Evolutionary conservation across 306 rosid species (phyloP).

Genomic region (Parietaria judaica): DNA sequence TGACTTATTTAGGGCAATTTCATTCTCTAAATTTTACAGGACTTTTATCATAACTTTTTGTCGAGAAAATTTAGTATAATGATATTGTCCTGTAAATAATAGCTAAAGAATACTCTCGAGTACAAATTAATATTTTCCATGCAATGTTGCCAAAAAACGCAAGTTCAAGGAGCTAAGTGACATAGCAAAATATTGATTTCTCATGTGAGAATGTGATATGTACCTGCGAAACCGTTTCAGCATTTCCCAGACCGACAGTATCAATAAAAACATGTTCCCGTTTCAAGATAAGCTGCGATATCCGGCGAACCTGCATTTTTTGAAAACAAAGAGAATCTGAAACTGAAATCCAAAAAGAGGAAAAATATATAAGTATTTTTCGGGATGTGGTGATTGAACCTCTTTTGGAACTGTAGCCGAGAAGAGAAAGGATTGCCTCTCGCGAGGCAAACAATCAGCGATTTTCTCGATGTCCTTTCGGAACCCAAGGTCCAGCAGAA

Average conservation of each 20-base stretch:
- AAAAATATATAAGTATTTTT: background rate
- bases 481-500: conserved; percentile 81
- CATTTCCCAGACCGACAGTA: conserved; percentile 76
- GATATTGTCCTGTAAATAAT: too few relatives aligned
- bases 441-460: conserved; percentile 90
- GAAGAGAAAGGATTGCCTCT: conserved; percentile 71
- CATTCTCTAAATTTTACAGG: too few relatives aligned
- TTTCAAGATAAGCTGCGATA: conserved; percentile 88
- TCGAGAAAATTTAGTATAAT: too few relatives aligned
- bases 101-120: too few relatives aligned
- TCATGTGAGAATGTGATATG: background rate
- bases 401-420: conserved; percentile 94
- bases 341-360: conserved; percentile 2
- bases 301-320: conserved; percentile 63
- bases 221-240: conserved; percentile 79
- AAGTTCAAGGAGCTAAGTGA: too few relatives aligned
- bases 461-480: conserved; percentile 85
- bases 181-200: too few relatives aligned
- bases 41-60: too few relatives aligned
- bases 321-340: conserved; percentile 13
- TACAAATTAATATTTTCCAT: too few relatives aligned
- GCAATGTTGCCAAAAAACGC: too few relatives aligned
- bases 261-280: conserved; percentile 78
- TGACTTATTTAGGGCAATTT: too few relatives aligned
- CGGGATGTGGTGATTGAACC: conserved; percentile 29